A percentile compares a stretch with the other conserved stretches of the same genome.
Evolutionary conservation across 129 eudicot species (phyloP).

Genomic region (carrot (Daucus carota)): DH1_v3.0 NC_030381.2:45699501-45700000

Average conservation of each 20-base stretch:
- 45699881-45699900: background rate
- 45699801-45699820: background rate
- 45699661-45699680: too few relatives aligned
- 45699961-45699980: background rate
- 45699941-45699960: background rate
- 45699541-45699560: too few relatives aligned
- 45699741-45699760: background rate
- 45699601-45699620: too few relatives aligned
- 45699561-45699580: too few relatives aligned
- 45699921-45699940: slow-evolving; percentile 1
- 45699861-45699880: background rate
- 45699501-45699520: too few relatives aligned
- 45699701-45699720: background rate
- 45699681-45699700: background rate
- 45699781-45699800: background rate
- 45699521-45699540: too few relatives aligned
- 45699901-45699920: background rate
- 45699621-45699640: too few relatives aligned
- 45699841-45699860: background rate
- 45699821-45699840: background rate
- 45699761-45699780: background rate
- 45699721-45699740: background rate
- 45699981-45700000: background rate
- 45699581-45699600: too few relatives aligned
- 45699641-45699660: too few relatives aligned